Percentiles rank a stretch among this genome's conserved stretches.
Conservation (phyloP, 768 basidiomycete species). For the Phanerochaete sordida region DNA sequence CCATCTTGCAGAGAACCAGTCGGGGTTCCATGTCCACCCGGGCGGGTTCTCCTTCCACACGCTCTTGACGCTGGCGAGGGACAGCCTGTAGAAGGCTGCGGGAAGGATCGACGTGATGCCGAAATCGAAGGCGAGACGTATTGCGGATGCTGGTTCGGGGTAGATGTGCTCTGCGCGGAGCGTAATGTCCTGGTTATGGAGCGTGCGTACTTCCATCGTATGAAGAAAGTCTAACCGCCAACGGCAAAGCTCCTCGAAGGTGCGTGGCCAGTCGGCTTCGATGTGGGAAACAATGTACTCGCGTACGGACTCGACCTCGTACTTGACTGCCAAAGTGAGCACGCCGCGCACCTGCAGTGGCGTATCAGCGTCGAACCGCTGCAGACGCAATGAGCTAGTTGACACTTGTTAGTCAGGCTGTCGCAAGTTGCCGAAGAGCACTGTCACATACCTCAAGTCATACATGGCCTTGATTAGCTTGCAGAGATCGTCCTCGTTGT, state of each 20-base stretch:
- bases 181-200: no score
- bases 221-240: no score
- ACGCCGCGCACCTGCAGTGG: constrained; percentile 1
- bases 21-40: no score
- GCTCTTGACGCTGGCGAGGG: background rate
- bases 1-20: no score
- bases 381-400: no score
- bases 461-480: background rate
- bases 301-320: background rate
- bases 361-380: background rate
- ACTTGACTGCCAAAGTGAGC: background rate
- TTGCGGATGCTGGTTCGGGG: constrained; percentile 4
- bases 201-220: no score
- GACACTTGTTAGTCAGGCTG: no score
- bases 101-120: constrained; percentile 10
- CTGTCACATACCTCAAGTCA: background rate
- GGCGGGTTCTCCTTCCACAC: no score
- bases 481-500: constrained; percentile 8
- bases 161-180: background rate
- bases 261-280: background rate
- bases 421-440: background rate
- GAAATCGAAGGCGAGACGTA: constrained; percentile 12
- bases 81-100: constrained; percentile 14
- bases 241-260: background rate
- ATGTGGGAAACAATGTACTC: background rate